These are phyloP conservation scores for Mycena indigotica DNA, from an alignment of 768 basidiomycete species.

Conservation along the genomic window DNA sequence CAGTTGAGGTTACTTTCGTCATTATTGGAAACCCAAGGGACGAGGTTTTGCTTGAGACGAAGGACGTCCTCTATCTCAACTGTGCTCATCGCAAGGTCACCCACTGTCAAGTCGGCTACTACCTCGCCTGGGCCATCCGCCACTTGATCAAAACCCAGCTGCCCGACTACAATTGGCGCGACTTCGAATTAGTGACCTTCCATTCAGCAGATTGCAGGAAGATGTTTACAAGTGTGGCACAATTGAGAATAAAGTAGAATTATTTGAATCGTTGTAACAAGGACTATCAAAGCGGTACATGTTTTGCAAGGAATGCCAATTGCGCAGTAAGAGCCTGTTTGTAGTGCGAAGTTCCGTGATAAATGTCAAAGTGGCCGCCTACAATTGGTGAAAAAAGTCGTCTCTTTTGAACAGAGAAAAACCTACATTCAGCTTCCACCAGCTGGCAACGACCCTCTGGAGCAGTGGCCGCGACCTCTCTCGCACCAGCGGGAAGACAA, in stretches of 20 bases:
- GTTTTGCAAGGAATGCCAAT: constrained; percentile 28
- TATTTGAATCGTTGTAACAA: no score
- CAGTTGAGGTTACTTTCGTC: not conserved
- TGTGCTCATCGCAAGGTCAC: not conserved
- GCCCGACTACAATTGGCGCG: not conserved
- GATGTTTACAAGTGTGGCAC: not conserved
- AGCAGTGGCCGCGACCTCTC: constrained; percentile 11
- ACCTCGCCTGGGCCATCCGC: not conserved
- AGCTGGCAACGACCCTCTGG: constrained; percentile 23
- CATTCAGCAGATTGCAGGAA: not conserved
- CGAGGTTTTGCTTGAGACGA: not conserved
- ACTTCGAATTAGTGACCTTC: not conserved
- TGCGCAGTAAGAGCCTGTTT: constrained; percentile 24
- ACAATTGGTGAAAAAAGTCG: no score
- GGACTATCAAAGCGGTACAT: constrained; percentile 24
- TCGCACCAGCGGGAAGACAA: constrained; percentile 17
- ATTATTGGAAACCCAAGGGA: not conserved
- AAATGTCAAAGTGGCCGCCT: constrained; percentile 31
- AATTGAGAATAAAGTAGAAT: constrained; percentile 15
- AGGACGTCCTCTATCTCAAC: not conserved
- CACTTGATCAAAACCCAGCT: not conserved
- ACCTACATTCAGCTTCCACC: constrained; percentile 20
- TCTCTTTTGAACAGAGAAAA: constrained; percentile 1
- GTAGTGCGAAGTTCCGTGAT: constrained; percentile 24
- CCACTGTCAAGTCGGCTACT: not conserved